These are phyloP conservation scores for Solanum aculeatissimum DNA, from an alignment of 305 asterid genomes.

Conservation along the genomic window DNA sequence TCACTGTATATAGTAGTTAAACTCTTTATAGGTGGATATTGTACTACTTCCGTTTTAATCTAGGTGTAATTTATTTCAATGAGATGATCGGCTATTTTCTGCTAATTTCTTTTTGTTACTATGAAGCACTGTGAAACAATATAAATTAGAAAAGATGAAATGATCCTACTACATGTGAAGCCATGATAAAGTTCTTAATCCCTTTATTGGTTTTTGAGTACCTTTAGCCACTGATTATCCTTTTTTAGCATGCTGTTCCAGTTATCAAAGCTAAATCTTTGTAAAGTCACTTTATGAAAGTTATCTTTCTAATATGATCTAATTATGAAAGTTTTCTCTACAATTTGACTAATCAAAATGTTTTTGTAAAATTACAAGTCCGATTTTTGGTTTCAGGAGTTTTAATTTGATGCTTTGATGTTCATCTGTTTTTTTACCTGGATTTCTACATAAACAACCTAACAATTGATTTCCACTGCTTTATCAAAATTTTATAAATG, in stretches of 20 bases:
- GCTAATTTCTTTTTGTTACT: not conserved
- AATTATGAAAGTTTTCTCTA: not conserved
- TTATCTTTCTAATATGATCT: not conserved
- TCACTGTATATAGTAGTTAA: not conserved
- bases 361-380: not conserved
- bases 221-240: not conserved
- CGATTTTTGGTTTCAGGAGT: not conserved
- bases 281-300: not conserved
- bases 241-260: not conserved
- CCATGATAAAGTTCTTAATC: slow-evolving; percentile 11
- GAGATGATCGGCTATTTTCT: not conserved
- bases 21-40: not conserved
- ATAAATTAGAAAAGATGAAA: not conserved
- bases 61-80: not conserved
- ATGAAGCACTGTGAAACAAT: not conserved
- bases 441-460: not conserved
- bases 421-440: not conserved
- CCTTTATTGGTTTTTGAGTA: slow-evolving; percentile 8
- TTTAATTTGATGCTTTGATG: not conserved
- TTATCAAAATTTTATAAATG: not conserved
- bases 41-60: not conserved
- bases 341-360: not conserved
- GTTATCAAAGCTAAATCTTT: not conserved
- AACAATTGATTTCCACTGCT: not conserved
- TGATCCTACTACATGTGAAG: slow-evolving; percentile 20